Percentiles rank a stretch among this genome's conserved stretches.
These are phyloP conservation scores for Quercus rubra DNA, from an alignment of 306 rosid species.

Conservation along the genomic window DNA sequence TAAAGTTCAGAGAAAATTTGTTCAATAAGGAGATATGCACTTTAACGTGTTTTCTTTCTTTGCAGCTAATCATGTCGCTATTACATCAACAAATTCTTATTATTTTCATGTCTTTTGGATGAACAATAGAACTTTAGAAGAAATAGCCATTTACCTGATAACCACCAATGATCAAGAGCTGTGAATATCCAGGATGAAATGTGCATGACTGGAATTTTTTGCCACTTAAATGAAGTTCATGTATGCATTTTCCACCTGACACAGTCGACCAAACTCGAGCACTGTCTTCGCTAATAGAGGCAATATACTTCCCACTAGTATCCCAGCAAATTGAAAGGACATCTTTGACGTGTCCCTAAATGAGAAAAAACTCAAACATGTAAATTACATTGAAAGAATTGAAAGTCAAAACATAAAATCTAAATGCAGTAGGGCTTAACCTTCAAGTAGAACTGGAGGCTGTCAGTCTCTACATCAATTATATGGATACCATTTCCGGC, in stretches of 20 bases:
- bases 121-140: background rate
- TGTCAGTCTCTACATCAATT: conserved; percentile 44
- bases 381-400: background rate
- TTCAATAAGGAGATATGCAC: background rate
- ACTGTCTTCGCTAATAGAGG: conserved; percentile 57
- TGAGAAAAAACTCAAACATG: conserved; percentile 5
- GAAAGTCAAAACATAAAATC: background rate
- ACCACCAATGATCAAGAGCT: conserved; percentile 55
- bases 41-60: background rate
- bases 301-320: conserved; percentile 44
- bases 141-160: conserved; percentile 39
- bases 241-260: conserved; percentile 42
- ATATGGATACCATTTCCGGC: conserved; percentile 35
- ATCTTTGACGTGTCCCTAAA: conserved; percentile 55
- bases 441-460: conserved; percentile 19
- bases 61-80: background rate
- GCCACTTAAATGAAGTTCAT: conserved; percentile 42
- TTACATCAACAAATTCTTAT: background rate
- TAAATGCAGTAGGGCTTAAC: conserved; percentile 19
- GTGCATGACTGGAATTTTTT: conserved; percentile 59
- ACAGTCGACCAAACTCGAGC: conserved; percentile 48
- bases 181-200: conserved; percentile 47
- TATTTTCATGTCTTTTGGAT: background rate
- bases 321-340: conserved; percentile 64
- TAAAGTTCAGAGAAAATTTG: background rate